Evolutionary conservation across 768 basidiomycete species (phyloP).

Genomic region (Pilatotrama ljubarskyi): DNA sequence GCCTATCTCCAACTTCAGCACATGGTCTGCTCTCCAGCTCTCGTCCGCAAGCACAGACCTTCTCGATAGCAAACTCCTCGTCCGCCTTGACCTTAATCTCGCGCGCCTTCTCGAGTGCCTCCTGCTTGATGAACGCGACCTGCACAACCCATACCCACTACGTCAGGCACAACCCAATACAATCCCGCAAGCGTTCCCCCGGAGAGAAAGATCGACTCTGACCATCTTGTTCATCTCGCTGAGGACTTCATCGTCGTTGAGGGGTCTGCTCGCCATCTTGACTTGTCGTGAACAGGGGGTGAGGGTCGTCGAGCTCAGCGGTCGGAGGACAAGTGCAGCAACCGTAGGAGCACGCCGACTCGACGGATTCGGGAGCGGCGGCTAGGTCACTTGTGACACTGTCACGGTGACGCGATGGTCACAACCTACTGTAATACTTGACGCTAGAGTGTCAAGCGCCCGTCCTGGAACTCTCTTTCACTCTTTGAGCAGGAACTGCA

Average conservation of each 20-base stretch:
- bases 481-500: too few relatives aligned
- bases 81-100: conserved; percentile 98
- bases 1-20: conserved; percentile 54
- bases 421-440: background rate
- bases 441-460: background rate
- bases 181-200: background rate
- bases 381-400: background rate
- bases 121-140: conserved; percentile 99
- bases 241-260: conserved; percentile 94
- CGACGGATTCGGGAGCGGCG: background rate
- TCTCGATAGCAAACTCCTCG: conserved; percentile 99
- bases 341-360: conserved; percentile 11
- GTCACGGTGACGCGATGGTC: background rate
- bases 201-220: conserved; percentile 24
- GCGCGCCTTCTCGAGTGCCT: conserved; percentile 94
- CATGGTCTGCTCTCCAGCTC: background rate
- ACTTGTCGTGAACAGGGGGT: background rate
- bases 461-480: background rate
- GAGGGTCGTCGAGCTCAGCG: background rate
- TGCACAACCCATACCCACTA: conserved; percentile 32
- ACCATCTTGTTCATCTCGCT: conserved; percentile 99
- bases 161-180: background rate
- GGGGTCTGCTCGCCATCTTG: conserved; percentile 69
- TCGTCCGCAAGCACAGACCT: conserved; percentile 47
- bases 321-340: conserved; percentile 2